Percentiles rank a stretch among this genome's conserved stretches.
Conservation (phyloP, 2,329 filamentous ascomycete genomes). For the Gremmenia infestans region DNA sequence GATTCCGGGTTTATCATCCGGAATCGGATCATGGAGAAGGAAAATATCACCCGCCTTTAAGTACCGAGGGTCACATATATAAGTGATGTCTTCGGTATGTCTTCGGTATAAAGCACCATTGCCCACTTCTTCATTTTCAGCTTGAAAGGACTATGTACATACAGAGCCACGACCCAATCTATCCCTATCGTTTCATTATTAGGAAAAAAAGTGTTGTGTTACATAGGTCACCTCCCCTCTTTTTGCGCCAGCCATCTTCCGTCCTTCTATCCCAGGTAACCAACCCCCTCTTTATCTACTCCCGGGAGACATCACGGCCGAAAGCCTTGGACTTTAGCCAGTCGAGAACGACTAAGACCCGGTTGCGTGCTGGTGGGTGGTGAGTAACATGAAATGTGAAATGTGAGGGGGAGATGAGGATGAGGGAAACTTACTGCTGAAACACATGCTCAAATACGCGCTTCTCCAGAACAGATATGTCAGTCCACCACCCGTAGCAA, state of each 20-base stretch:
- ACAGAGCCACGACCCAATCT: not conserved
- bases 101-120: not conserved
- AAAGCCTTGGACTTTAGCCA: slow-evolving; percentile 98
- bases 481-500: slow-evolving; percentile 86
- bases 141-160: not conserved
- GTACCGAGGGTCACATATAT: too few relatives aligned
- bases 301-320: slow-evolving; percentile 86
- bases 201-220: slow-evolving; percentile 13
- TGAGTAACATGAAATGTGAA: slow-evolving; percentile 22
- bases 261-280: not conserved
- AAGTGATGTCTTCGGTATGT: too few relatives aligned
- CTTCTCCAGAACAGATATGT: slow-evolving; percentile 99
- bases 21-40: not conserved
- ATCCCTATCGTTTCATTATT: slow-evolving; percentile 15
- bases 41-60: not conserved
- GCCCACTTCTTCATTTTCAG: not conserved
- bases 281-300: slow-evolving; percentile 45
- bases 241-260: not conserved
- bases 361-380: slow-evolving; percentile 68
- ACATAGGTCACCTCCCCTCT: not conserved
- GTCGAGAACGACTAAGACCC: slow-evolving; percentile 85
- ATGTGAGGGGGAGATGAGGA: not conserved
- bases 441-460: slow-evolving; percentile 99
- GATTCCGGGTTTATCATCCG: too few relatives aligned
- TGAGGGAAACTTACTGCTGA: slow-evolving; percentile 74